Base-by-base conservation (phyloP, 2,329 filamentous ascomycete species). In the Epichloe aotearoae region DNA sequence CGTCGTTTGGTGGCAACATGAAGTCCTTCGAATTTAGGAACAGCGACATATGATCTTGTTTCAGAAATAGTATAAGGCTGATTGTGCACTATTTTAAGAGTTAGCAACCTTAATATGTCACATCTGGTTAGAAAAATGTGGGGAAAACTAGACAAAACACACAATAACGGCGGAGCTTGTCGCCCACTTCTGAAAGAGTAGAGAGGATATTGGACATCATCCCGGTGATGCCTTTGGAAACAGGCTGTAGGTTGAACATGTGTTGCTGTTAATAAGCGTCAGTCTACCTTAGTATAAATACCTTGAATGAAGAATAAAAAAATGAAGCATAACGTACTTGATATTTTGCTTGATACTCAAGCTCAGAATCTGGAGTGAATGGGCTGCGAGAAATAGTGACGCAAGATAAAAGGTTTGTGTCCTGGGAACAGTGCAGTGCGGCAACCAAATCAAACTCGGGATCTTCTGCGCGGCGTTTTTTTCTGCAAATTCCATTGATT, bases 361-460 rank as follows among this genome's bases (percentile, higher is more conserved):
- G 34, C 12, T 53, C 36, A n/a, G 36, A 50, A 34, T 50, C 26
- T 12, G 39, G 41, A 34, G 15, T 41, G 39, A 49, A 39, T n/a
- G 41, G 33, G 33, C 20, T 45, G 42, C 38, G 52, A 46, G 30
- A 30, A 43, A 49, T 40, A n/a, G 50, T 46, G 53, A 58, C 53
- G 38, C 10, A 23, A 19, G 49, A 49, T 43, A 17, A 17, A 30
- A 19, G 41, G 11, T 14, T 23, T 19, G 42, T n/a, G 20, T 43
- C 30, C 20, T 45, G 23, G 10, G 36, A 46, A 40, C 52, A 52
- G 51, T 57, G 55, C 37, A 55, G 37, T 34, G 59, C 54, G 50
- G 57, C 59, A 56, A 63, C 55, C 50, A 66, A 55, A 51, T 64
- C 62, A 47, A 62, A 54, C 56, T 66, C 64, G 40, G 58, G 53